phyloP scores from a whole-genome alignment of 352 stramenopile species.

The Pythium sp. region DNA sequence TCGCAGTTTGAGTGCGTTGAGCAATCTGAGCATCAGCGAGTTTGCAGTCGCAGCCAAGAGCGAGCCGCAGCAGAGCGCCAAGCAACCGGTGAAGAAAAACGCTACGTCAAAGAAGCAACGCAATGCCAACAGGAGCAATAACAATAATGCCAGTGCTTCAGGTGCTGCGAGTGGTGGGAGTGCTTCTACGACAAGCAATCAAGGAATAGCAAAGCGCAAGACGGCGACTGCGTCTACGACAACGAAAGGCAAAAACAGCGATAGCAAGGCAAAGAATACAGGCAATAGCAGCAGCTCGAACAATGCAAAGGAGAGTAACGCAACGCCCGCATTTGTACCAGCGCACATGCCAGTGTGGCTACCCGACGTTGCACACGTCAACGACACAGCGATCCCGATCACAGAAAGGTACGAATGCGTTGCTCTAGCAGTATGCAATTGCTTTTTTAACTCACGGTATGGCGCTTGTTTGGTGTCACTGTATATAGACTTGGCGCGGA shows the following conservation, averaged over 20 bases:
- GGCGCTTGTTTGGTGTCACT: background rate
- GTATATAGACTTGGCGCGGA: slow-evolving; percentile 47
- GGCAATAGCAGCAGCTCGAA: background rate
- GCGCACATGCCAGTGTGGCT: slow-evolving; percentile 33
- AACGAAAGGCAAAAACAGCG: slow-evolving; percentile 11
- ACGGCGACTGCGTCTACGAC: background rate
- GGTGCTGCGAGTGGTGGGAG: background rate
- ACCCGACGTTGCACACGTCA: slow-evolving; percentile 23
- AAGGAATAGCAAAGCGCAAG: slow-evolving; percentile 12
- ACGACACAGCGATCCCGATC: slow-evolving; percentile 34
- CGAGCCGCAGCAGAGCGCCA: background rate
- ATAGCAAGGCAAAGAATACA: slow-evolving; percentile 11
- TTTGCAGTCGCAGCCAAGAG: background rate
- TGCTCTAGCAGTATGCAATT: background rate
- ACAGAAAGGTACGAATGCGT: slow-evolving; percentile 23
- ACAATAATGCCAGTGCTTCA: background rate
- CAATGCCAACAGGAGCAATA: background rate
- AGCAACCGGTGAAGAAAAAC: background rate
- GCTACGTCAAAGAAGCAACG: background rate
- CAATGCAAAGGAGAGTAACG: background rate
- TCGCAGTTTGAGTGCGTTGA: slow-evolving; percentile 5
- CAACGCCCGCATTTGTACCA: slow-evolving; percentile 2
- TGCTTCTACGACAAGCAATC: background rate
- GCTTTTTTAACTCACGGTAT: background rate
- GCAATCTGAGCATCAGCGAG: slow-evolving; percentile 9